Conservation (phyloP, 371 early-diverging fungal genomes). For the Mucor circinelloides region DNA sequence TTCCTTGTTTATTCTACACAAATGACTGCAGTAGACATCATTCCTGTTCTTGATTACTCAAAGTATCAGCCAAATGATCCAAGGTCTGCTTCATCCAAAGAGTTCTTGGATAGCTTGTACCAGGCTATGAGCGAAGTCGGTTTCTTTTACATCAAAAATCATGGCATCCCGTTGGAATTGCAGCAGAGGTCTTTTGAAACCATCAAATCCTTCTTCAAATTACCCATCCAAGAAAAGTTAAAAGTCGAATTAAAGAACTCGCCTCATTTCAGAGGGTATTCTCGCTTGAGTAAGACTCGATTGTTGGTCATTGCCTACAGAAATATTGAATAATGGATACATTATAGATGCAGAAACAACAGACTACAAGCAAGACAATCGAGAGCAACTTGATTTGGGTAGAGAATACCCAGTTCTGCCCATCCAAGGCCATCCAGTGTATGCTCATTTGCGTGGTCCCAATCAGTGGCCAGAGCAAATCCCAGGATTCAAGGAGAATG, state of each 20-base stretch:
- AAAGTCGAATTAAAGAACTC: slow-evolving; percentile 58
- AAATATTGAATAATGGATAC: neutral
- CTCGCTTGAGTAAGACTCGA: slow-evolving; percentile 35
- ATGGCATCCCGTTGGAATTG: slow-evolving; percentile 44
- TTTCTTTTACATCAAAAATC: slow-evolving; percentile 64
- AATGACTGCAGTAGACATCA: slow-evolving; percentile 7
- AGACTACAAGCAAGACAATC: slow-evolving; percentile 52
- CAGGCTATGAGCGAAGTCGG: slow-evolving; percentile 60
- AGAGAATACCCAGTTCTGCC: slow-evolving; percentile 43
- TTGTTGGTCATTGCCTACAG: neutral
- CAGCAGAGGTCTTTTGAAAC: slow-evolving; percentile 42
- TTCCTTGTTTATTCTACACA: neutral
- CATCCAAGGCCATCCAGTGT: slow-evolving; percentile 36
- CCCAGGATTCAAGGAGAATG: slow-evolving; percentile 44
- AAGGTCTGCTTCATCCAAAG: slow-evolving; percentile 7
- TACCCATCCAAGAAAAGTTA: slow-evolving; percentile 61
- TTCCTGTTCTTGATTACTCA: slow-evolving; percentile 36
- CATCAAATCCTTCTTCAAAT: slow-evolving; percentile 52
- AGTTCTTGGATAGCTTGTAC: slow-evolving; percentile 53
- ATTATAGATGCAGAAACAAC: slow-evolving; percentile 53
- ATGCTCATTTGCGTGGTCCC: slow-evolving; percentile 53
- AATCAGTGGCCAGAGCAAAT: slow-evolving; percentile 57
- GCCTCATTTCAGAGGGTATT: slow-evolving; percentile 69
- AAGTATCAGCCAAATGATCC: slow-evolving; percentile 27
- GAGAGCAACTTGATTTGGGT: slow-evolving; percentile 65